Evolutionary conservation across 768 basidiomycete genomes (phyloP).

Genomic region (Russula earlei): DNA sequence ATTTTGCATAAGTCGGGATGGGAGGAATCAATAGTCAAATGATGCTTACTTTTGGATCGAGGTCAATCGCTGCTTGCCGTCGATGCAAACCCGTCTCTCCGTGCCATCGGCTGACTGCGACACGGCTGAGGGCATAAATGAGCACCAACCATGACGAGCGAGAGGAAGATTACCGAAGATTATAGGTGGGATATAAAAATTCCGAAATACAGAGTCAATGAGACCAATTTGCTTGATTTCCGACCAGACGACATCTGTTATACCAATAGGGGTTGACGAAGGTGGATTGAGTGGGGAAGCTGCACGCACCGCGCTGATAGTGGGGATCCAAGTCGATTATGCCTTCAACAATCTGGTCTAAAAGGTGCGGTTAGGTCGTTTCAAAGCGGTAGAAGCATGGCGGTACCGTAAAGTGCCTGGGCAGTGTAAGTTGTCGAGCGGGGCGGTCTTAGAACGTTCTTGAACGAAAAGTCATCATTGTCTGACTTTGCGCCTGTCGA

Average conservation of each 20-base stretch:
- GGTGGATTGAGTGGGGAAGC: background rate
- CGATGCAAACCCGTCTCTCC: slow-evolving; percentile 48
- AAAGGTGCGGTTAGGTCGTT: background rate
- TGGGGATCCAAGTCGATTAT: slow-evolving; percentile 51
- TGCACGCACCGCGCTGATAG: slow-evolving; percentile 48
- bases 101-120: slow-evolving; percentile 31
- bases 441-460: slow-evolving; percentile 43
- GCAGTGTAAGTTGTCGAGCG: slow-evolving; percentile 57
- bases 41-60: slow-evolving; percentile 45
- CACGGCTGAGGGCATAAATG: slow-evolving; percentile 30
- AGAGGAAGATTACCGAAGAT: slow-evolving; percentile 44
- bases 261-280: background rate
- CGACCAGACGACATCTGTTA: slow-evolving; percentile 53
- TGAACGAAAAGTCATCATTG: slow-evolving; percentile 20
- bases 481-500: slow-evolving; percentile 20
- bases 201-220: slow-evolving; percentile 55
- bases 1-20: background rate
- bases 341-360: slow-evolving; percentile 41
- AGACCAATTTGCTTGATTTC: slow-evolving; percentile 50
- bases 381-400: background rate
- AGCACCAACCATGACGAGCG: background rate
- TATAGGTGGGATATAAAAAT: slow-evolving; percentile 59
- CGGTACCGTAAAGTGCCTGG: slow-evolving; percentile 47
- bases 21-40: background rate
- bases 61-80: slow-evolving; percentile 66